A percentile compares a stretch with the other conserved stretches of the same genome.
These are phyloP conservation scores for Cryphonectria nitschkei DNA, from an alignment of 2,329 filamentous ascomycete species.

Conservation along the genomic window DNA sequence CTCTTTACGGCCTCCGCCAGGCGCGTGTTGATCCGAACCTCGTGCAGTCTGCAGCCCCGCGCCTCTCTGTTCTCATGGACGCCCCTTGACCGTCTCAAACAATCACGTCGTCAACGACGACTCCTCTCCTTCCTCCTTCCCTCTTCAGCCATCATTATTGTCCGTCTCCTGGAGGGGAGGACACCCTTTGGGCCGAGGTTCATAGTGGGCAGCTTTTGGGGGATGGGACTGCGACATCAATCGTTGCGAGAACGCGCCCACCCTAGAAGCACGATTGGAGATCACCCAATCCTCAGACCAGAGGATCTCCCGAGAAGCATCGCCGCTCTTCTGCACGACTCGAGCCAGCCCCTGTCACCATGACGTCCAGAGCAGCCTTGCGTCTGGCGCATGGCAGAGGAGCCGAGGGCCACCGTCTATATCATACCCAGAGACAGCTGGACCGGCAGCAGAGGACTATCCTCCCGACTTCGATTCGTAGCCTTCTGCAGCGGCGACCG, in stretches of 20 bases:
- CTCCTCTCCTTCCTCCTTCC: constrained; percentile 11
- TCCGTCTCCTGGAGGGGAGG: constrained; percentile 13
- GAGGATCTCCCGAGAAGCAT: constrained; percentile 37
- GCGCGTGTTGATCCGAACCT: constrained; percentile 16
- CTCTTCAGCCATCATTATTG: neutral
- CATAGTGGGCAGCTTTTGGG: neutral
- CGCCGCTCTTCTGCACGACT: constrained; percentile 34
- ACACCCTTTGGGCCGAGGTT: neutral
- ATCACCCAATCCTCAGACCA: constrained; percentile 28
- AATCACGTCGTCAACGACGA: constrained; percentile 2
- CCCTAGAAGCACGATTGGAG: constrained; percentile 6
- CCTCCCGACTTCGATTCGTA: neutral
- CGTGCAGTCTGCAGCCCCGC: constrained; percentile 11
- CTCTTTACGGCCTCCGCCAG: constrained; percentile 13
- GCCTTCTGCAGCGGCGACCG: constrained; percentile 13
- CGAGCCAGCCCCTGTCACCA: constrained; percentile 3
- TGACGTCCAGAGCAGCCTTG: constrained; percentile 14
- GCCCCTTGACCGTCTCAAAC: constrained; percentile 10
- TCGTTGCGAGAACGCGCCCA: constrained; percentile 11
- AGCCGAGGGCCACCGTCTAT: constrained; percentile 16
- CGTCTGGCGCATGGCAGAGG: constrained; percentile 13
- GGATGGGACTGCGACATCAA: constrained; percentile 16
- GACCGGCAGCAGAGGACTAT: neutral
- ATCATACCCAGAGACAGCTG: constrained; percentile 21
- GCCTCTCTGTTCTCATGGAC: constrained; percentile 20